Conservation (phyloP, 2,329 filamentous ascomycete genomes). For the Fusarium praegraminearum region DNA sequence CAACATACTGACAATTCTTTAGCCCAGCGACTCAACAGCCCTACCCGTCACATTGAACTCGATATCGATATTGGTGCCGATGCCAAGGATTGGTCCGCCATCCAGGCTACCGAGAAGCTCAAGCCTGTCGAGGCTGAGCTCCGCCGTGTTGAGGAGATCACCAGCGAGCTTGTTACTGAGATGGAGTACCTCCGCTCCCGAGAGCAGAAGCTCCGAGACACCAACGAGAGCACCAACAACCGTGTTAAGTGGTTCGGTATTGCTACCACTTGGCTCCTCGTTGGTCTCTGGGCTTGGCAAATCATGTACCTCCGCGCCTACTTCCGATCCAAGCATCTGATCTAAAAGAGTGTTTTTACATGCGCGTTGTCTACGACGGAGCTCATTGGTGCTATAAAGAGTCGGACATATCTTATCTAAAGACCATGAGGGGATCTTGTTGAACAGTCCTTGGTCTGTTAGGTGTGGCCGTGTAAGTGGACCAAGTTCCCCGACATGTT, state of each 20-base stretch:
- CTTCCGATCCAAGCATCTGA: conserved; percentile 75
- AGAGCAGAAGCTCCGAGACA: conserved; percentile 96
- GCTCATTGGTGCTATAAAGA: conserved; percentile 17
- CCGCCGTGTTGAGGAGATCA: conserved; percentile 90
- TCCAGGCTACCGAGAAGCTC: conserved; percentile 96
- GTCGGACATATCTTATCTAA: conserved; percentile 10
- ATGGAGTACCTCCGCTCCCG: conserved; percentile 94
- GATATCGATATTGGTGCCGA: conserved; percentile 97
- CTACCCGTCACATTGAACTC: conserved; percentile 82
- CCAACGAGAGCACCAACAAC: conserved; percentile 99
- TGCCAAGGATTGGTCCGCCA: conserved; percentile 97
- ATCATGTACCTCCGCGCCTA: conserved; percentile 97
- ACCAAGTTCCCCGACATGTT: conserved; percentile 39
- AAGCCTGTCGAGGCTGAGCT: conserved; percentile 97
- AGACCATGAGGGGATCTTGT: conserved; percentile 14
- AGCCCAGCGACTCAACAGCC: conserved; percentile 51
- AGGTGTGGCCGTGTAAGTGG: conserved; percentile 38
- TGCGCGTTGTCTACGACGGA: conserved; percentile 28
- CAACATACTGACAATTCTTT: conserved; percentile 26
- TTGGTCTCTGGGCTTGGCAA: conserved; percentile 94
- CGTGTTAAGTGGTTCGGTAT: conserved; percentile 99
- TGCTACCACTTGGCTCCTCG: conserved; percentile 89
- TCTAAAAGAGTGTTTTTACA: conserved; percentile 47
- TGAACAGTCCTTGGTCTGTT: conserved; percentile 8
- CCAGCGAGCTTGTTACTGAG: conserved; percentile 87